phyloP scores from a whole-genome alignment of 441 rosid species.

The Manihot esculenta region DNA sequence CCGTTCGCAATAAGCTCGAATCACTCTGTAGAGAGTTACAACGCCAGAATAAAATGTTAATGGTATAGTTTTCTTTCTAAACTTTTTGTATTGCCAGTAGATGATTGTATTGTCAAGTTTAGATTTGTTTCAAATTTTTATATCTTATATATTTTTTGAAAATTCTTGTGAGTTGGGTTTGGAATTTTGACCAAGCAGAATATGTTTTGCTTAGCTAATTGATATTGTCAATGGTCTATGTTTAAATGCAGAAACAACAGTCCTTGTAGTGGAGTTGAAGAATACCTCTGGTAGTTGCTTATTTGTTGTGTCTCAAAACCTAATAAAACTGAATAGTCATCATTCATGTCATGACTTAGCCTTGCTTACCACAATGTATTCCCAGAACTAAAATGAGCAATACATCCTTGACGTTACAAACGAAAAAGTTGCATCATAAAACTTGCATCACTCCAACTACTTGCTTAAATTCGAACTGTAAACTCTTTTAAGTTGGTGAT shows the following conservation, averaged over 20 bases:
- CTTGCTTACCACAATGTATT: neutral
- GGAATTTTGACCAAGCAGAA: neutral
- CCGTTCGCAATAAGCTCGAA: conserved; percentile 86
- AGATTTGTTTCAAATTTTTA: neutral
- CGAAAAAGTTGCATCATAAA: neutral
- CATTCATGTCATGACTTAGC: neutral
- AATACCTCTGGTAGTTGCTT: neutral
- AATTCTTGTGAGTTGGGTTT: conserved; percentile 1
- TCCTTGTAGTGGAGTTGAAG: neutral
- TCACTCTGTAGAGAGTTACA: conserved; percentile 88
- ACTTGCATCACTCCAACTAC: neutral
- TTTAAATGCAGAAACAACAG: neutral
- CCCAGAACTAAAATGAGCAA: neutral
- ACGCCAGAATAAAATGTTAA: conserved; percentile 88
- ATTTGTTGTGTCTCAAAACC: neutral
- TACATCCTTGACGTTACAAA: neutral
- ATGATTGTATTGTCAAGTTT: conserved; percentile 5
- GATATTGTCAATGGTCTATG: neutral
- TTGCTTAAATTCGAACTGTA: neutral
- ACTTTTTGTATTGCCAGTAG: conserved; percentile 1
- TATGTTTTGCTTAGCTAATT: neutral
- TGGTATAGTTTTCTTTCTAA: conserved; percentile 46
- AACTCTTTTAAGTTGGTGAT: neutral
- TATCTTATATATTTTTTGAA: neutral
- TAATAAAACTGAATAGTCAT: neutral